A percentile compares a stretch with the other conserved stretches of the same genome.
phyloP scores from a whole-genome alignment of 306 rosid genomes.

The Casuarina equisetifolia region DNA sequence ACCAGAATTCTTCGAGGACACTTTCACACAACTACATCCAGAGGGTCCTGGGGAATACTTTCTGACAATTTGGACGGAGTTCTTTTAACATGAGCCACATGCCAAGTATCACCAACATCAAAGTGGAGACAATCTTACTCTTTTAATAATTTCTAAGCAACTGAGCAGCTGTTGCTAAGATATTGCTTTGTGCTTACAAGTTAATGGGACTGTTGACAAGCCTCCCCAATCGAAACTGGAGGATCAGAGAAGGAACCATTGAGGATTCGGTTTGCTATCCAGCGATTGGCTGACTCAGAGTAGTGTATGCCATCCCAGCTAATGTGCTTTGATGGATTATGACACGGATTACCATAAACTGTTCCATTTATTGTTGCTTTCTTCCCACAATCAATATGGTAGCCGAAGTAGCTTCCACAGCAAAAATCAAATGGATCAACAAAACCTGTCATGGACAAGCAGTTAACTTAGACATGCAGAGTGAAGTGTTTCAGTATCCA shows the following conservation, averaged over 20 bases:
- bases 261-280: constrained; percentile 56
- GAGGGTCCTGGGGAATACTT: background rate
- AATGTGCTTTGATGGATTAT: constrained; percentile 62
- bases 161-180: background rate
- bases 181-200: constrained; percentile 7
- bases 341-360: constrained; percentile 70
- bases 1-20: no score
- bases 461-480: background rate
- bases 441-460: constrained; percentile 58
- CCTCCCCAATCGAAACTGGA: constrained; percentile 54
- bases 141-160: background rate
- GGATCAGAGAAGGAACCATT: constrained; percentile 65
- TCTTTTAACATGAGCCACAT: background rate
- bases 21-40: no score
- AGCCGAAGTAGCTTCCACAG: constrained; percentile 79
- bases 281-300: constrained; percentile 70
- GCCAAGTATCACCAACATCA: background rate
- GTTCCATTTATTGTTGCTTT: constrained; percentile 65
- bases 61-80: no score
- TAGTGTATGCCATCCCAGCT: constrained; percentile 95
- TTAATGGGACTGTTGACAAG: constrained; percentile 39
- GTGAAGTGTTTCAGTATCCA: background rate
- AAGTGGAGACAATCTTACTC: background rate
- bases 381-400: constrained; percentile 65
- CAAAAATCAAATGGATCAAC: constrained; percentile 70